These are phyloP conservation scores for Aplosporella prunicola DNA, from an alignment of 2,329 filamentous ascomycete species.

Conservation along the genomic window DNA sequence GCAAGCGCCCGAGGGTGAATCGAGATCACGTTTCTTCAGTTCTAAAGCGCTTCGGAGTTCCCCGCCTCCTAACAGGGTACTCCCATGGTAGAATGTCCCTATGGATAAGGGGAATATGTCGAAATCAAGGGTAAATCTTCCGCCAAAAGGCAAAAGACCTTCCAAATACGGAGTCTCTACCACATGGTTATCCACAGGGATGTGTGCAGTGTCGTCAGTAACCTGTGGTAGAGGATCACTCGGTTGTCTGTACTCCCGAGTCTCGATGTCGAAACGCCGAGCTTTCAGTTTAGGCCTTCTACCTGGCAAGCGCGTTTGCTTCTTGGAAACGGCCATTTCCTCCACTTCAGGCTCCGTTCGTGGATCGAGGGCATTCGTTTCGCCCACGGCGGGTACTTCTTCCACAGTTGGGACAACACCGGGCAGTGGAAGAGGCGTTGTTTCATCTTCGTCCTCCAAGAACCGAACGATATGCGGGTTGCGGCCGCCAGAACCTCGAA, in stretches of 20 bases:
- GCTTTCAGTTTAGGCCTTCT: constrained; percentile 30
- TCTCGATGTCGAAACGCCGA: constrained; percentile 37
- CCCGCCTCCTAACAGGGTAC: constrained; percentile 50
- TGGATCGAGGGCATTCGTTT: too few species aligned
- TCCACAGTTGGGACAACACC: too few species aligned
- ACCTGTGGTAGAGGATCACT: constrained; percentile 24
- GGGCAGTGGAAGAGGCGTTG: constrained; percentile 11
- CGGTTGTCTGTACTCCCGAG: constrained; percentile 37
- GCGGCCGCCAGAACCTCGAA: constrained; percentile 11
- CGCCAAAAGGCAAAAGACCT: constrained; percentile 41
- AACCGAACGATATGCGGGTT: constrained; percentile 26
- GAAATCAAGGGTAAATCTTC: constrained; percentile 44
- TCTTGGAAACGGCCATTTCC: too few species aligned
- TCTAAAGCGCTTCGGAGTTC: constrained; percentile 40
- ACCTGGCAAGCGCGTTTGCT: constrained; percentile 1
- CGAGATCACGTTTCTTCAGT: constrained; percentile 33
- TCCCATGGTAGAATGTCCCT: constrained; percentile 47
- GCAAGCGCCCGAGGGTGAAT: constrained; percentile 30
- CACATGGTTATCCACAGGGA: background rate
- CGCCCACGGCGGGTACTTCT: too few species aligned
- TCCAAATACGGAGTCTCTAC: constrained; percentile 19
- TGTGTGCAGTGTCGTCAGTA: constrained; percentile 2
- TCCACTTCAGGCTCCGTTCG: too few species aligned
- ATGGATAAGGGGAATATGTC: constrained; percentile 39
- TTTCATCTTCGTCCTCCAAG: constrained; percentile 23